These are phyloP conservation scores for Neocucurbitaria cava DNA, from an alignment of 2,329 filamentous ascomycete genomes.

Conservation along the genomic window DNA sequence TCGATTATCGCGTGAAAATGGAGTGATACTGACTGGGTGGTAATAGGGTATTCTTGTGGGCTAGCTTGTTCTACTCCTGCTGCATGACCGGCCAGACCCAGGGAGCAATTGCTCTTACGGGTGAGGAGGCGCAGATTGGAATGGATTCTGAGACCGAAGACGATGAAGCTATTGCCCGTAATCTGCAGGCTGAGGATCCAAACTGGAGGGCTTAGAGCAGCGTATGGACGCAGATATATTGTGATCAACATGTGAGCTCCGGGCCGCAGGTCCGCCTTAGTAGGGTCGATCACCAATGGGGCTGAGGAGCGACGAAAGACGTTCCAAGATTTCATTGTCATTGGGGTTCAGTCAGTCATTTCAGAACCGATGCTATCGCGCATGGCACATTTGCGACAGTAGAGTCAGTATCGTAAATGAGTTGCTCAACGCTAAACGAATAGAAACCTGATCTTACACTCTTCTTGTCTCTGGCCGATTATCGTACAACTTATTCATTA, in stretches of 20 bases:
- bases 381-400: too few species aligned
- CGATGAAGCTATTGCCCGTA: slow-evolving; percentile 28
- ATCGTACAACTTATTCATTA: too few species aligned
- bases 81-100: slow-evolving; percentile 30
- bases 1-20: neutral
- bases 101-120: slow-evolving; percentile 29
- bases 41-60: slow-evolving; percentile 33
- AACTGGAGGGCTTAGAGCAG: slow-evolving; percentile 22
- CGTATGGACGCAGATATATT: neutral
- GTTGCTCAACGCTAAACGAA: too few species aligned
- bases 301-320: too few species aligned
- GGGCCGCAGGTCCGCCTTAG: neutral
- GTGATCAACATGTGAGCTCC: neutral
- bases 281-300: neutral
- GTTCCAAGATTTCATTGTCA: too few species aligned
- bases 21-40: slow-evolving; percentile 3
- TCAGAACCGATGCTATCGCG: too few species aligned
- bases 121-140: slow-evolving; percentile 27
- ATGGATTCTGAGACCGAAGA: slow-evolving; percentile 12
- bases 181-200: slow-evolving; percentile 26
- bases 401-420: too few species aligned
- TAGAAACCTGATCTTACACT: too few species aligned
- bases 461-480: too few species aligned
- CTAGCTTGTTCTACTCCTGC: slow-evolving; percentile 34
- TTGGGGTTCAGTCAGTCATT: too few species aligned